Percentiles rank a stretch among this genome's conserved stretches.
Conservation (phyloP, 176 grass and related monocot genomes). For the Saccharum spontaneum region DNA sequence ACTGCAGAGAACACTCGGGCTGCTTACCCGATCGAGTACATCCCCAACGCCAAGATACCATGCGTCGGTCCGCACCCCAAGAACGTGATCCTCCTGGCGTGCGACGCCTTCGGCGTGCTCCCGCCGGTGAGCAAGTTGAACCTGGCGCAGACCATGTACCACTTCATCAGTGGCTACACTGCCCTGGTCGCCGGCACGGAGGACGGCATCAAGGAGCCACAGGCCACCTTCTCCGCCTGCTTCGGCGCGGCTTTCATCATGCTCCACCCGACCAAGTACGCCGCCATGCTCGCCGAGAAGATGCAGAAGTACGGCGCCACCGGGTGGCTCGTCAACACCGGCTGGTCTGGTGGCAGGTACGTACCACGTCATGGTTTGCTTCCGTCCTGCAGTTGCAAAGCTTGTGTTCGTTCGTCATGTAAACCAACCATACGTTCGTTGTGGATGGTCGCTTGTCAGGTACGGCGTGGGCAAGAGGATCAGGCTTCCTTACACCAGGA, state of each 20-base stretch:
- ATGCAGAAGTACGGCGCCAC: constrained; percentile 98
- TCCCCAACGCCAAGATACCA: constrained; percentile 88
- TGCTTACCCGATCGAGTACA: constrained; percentile 95
- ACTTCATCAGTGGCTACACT: constrained; percentile 99
- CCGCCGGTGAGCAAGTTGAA: constrained; percentile 95
- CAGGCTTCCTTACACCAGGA: constrained; percentile 80
- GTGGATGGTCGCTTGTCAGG: constrained; percentile 36
- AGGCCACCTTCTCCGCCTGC: constrained; percentile 96
- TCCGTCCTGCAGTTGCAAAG: not conserved
- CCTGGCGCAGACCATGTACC: constrained; percentile 97
- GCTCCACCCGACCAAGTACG: constrained; percentile 98
- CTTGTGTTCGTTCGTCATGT: not conserved
- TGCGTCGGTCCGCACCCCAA: constrained; percentile 94
- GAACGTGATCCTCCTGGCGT: constrained; percentile 96
- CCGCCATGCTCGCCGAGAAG: constrained; percentile 97
- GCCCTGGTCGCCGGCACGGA: constrained; percentile 94
- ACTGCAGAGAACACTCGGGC: constrained; percentile 88
- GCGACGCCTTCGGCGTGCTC: constrained; percentile 93
- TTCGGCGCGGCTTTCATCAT: constrained; percentile 98
- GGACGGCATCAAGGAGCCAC: constrained; percentile 95
- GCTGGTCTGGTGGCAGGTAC: constrained; percentile 99
- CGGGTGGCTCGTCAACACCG: constrained; percentile 97
- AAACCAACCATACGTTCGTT: not conserved
- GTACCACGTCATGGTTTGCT: constrained; percentile 37
- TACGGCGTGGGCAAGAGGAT: constrained; percentile 97